Evolutionary conservation across 768 basidiomycete genomes (phyloP).

Genomic region (Tephrocybe sp.): DNA sequence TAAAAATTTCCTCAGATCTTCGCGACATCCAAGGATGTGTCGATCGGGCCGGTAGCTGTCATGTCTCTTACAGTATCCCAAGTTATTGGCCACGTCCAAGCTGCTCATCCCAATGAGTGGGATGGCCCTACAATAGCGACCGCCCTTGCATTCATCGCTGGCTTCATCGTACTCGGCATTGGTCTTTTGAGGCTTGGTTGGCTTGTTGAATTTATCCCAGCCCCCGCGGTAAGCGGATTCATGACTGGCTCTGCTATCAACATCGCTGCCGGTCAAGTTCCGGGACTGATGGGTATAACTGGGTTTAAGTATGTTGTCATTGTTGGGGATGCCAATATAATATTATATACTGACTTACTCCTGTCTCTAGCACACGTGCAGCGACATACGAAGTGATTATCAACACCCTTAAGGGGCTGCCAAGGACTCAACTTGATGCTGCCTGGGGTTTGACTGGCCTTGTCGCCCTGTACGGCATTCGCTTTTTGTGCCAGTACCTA

Average conservation of each 20-base stretch:
- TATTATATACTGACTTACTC: constrained; percentile 8
- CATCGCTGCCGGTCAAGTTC: constrained; percentile 86
- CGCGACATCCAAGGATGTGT: constrained; percentile 97
- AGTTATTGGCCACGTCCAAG: constrained; percentile 68
- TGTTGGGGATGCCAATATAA: background rate
- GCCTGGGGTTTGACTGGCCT: constrained; percentile 87
- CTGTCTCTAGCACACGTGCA: constrained; percentile 66
- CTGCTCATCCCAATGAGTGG: constrained; percentile 55
- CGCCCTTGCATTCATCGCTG: constrained; percentile 79
- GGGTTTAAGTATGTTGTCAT: constrained; percentile 65
- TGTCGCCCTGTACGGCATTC: constrained; percentile 65
- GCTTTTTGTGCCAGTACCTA: constrained; percentile 48
- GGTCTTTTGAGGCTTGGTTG: constrained; percentile 90
- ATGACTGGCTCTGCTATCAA: constrained; percentile 99
- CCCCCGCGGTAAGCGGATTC: constrained; percentile 82
- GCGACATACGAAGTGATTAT: constrained; percentile 87
- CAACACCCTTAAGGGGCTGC: constrained; percentile 85
- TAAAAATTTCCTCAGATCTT: constrained; percentile 58
- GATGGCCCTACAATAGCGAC: constrained; percentile 75
- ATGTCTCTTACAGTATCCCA: constrained; percentile 90
- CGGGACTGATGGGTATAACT: constrained; percentile 83
- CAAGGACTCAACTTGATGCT: constrained; percentile 71
- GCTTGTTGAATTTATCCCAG: constrained; percentile 93
- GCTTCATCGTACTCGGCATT: constrained; percentile 88
- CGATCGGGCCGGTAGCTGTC: constrained; percentile 98